Base-by-base conservation (phyloP, 2,329 filamentous ascomycete species). In the Whalleya microplaca region DNA sequence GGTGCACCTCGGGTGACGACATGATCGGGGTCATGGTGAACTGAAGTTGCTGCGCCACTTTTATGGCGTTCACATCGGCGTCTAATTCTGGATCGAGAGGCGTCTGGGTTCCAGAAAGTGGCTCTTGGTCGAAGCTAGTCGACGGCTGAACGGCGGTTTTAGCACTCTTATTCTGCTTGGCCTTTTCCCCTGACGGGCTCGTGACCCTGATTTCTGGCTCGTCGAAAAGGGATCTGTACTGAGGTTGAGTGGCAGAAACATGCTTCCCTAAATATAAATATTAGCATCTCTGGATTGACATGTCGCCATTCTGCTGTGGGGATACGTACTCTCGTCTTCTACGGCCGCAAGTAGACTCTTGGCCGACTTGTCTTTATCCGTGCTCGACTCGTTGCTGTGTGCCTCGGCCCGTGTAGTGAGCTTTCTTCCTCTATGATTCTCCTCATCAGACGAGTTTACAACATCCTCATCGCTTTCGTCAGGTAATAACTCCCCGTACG, bases 61-160 rank as follows among this genome's bases (percentile, higher is more conserved):
- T 91, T 65, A 98, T 91, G 64, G 96, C 93, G 23, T 86, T 87
- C 47, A 93, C 80, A 55, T 96, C 91, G 21, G 88, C 89, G 71
- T 96, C 92, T 29, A 92, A 88, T 56, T 98, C 95, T 2, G 92
- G 96, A 61, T 92, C 89, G 55, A 92, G 82, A 0, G 76, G 88
- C 73, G 82, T 76, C 68, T 78, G 72, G 2, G 76, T 75, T 3
- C 79, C 78, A 4, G 84, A 85, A n/a, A 76, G 67, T 2, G 82
- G 82, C 14, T 83, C 80, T 56, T 87, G 78, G 67, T 96, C 93
- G 70, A 93, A 97, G 70, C 88, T 95, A 10, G 91, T 96, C 51
- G 86, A 85, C 1, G 93, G 93, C 71, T 96, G 93, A 10, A 95
- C 84, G 6, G 66, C 50, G 40, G 64, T 62, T 53, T 71, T 72